Evolutionary conservation across 805 yeast species (phyloP), one percentile per base, ranked within the genome.

Genomic region (Zygoascus flipseniorum): DNA sequence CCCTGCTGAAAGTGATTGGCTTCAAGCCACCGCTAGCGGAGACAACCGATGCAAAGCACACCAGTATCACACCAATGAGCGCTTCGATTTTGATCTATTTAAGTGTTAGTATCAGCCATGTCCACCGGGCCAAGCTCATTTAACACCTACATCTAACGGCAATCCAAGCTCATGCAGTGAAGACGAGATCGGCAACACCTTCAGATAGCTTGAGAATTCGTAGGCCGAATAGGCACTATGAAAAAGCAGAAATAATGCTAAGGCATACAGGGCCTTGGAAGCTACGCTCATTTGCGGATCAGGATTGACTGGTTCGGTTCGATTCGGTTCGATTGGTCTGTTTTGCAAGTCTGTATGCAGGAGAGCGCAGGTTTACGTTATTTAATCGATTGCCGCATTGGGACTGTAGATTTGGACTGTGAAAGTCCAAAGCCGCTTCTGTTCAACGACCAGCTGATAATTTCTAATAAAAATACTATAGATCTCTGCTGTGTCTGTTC

Each of bases 1-100:
- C 81, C 51, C 76, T 69, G 54, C 68, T 71, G 70, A 74, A 71
- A n/a, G 62, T 66, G 23, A 82, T 75, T 8, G 80, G 80, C 51
- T 72, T 72, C 58, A 82, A 69, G 49, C 62, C 60, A 26, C 69
- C 61, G 8, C 61, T 61, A 8, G 68, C 71, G 14, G 52, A 47
- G 35, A 73, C 58, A 10, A 66, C 59, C 10, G 72, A 62, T 9
- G 69, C 69, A 19, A 72, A 56, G 14, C 76, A 57, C 5, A 78
- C 60, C 14, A 80, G 44, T 1, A 74, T 54, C 6, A 81, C 68
- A 1, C 83, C 83, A 5, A 77, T 41, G 1, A 73, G 48, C 1
- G 79, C 72, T 62, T 84, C 89, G 16, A 78, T 50, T 32, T 71
- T 63, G 23, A 84, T 73, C 67, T 70, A 32, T 45, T 18, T 4